Base-by-base conservation (phyloP, 2,329 filamentous ascomycete species). In the Penicillium olsonii region DNA sequence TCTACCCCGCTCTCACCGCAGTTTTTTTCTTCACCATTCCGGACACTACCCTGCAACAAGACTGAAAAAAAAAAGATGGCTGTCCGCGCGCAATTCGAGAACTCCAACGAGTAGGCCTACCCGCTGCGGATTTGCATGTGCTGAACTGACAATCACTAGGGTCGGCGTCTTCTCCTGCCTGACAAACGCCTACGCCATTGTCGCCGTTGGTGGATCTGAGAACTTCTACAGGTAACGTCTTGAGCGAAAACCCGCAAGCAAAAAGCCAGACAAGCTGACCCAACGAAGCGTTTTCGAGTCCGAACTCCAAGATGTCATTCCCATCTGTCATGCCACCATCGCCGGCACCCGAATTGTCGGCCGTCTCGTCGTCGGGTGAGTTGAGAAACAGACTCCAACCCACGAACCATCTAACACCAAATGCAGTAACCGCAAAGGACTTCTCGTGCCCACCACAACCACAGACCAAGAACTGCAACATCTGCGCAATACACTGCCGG, bases 401-500 rank as follows among this genome's bases (percentile, higher is more conserved):
- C 26, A 20, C 12, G 4, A 15, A 35, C 7, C 37, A 37, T 46
- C 45, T 49, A 22, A 54, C 26, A 37, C 31, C 27, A 27, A 24
- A 4, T 50, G 34, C 55, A 89, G 90, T 66, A 99, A 99, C 83
- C 89, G 90, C 71, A 95, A 95, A 73, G 94, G 94, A 64, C 88
- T 99, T 56, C 85, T 99, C 56, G 92, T 99, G 48, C 94, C 94
- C 53, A 97, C 92, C 48, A 90, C 87, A 52, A 97, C 94, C 55
- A 95, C 92, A 62, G 94, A 99, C 76, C 94, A 99, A 79, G 94
- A 99, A 79, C 83, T 99, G 57, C 92, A 96, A 76, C 94, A 99
- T 75, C 81, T 99, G 64, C 88, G 94, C 65, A 97, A 99, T 75
- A 91, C 88, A 50, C 84, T 99, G 60, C 94, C 94, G 33, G 92